A percentile compares a stretch with the other conserved stretches of the same genome.
Evolutionary conservation across 2,329 filamentous ascomycete species (phyloP).

Genomic region (Botryosphaeria dothidea): DNA sequence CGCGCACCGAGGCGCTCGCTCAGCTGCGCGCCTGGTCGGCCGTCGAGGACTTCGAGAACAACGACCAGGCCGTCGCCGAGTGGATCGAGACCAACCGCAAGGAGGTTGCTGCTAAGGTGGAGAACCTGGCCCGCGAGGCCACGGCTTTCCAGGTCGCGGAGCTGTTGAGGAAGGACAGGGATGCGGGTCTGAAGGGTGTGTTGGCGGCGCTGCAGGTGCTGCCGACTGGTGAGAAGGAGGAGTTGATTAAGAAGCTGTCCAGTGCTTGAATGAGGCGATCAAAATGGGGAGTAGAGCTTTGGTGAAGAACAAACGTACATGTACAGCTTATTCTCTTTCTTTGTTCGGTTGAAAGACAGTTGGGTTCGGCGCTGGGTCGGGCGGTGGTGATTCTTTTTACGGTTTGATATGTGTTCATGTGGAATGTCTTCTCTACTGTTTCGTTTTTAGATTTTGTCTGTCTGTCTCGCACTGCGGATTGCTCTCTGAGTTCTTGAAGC

Average conservation of each 20-base stretch:
- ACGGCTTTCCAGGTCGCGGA: constrained; percentile 70
- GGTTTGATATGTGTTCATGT: no score
- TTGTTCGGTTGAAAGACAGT: no score
- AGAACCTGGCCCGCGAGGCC: constrained; percentile 75
- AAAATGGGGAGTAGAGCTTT: no score
- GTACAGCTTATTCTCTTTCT: background rate
- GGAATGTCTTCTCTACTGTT: no score
- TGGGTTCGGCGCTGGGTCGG: no score
- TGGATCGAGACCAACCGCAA: constrained; percentile 98
- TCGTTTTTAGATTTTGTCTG: no score
- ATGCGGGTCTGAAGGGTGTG: constrained; percentile 78
- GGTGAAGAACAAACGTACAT: background rate
- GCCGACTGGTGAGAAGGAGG: constrained; percentile 84
- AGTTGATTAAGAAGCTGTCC: constrained; percentile 63
- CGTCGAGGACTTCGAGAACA: constrained; percentile 72
- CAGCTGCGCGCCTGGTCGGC: constrained; percentile 82
- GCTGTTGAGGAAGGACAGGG: constrained; percentile 65
- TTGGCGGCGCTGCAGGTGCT: constrained; percentile 83
- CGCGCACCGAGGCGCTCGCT: constrained; percentile 68
- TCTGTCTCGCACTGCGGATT: no score
- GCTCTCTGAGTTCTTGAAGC: no score
- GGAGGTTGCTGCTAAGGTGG: constrained; percentile 78
- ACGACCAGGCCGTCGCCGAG: constrained; percentile 80
- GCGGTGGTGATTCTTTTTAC: no score
- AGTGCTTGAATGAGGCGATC: no score